These are phyloP conservation scores for Tephrocybe sp. DNA, from an alignment of 768 basidiomycete species.

Conservation along the genomic window DNA sequence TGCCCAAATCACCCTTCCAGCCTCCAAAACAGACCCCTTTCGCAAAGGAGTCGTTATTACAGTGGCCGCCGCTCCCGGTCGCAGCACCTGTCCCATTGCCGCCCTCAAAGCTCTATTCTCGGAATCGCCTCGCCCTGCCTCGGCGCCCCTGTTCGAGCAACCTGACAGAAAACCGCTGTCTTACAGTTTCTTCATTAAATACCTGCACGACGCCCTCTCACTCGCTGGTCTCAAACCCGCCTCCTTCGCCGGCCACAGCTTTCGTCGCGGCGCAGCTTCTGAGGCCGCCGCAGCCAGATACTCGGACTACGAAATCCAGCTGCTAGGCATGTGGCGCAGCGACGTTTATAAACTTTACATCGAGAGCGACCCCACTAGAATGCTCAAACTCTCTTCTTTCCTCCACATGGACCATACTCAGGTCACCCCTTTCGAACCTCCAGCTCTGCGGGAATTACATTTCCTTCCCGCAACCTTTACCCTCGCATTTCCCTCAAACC, in stretches of 20 bases:
- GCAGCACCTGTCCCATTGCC: conserved; percentile 14
- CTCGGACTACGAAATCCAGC: conserved; percentile 35
- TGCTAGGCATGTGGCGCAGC: conserved; percentile 35
- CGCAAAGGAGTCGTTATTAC: conserved; percentile 11
- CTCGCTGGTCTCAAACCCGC: no score
- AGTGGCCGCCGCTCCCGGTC: conserved; percentile 20
- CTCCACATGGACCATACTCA: no score
- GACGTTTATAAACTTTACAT: conserved; percentile 39
- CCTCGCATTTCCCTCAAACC: no score
- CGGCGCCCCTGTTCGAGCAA: conserved; percentile 19
- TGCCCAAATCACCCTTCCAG: conserved; percentile 26
- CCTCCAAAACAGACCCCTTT: conserved; percentile 39
- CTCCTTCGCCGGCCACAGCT: no score
- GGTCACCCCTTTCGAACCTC: no score
- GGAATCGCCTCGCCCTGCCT: neutral
- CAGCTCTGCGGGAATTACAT: no score
- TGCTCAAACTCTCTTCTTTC: conserved; percentile 29
- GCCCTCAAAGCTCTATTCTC: no score
- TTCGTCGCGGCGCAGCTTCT: no score
- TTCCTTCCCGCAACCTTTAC: no score
- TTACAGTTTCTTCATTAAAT: conserved; percentile 15
- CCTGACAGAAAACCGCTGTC: conserved; percentile 9
- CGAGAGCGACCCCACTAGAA: conserved; percentile 21
- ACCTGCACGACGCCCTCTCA: conserved; percentile 12
- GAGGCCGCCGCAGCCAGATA: conserved; percentile 24